Conservation (phyloP, 768 basidiomycete species). For the Asterophora lycoperdoides region DNA sequence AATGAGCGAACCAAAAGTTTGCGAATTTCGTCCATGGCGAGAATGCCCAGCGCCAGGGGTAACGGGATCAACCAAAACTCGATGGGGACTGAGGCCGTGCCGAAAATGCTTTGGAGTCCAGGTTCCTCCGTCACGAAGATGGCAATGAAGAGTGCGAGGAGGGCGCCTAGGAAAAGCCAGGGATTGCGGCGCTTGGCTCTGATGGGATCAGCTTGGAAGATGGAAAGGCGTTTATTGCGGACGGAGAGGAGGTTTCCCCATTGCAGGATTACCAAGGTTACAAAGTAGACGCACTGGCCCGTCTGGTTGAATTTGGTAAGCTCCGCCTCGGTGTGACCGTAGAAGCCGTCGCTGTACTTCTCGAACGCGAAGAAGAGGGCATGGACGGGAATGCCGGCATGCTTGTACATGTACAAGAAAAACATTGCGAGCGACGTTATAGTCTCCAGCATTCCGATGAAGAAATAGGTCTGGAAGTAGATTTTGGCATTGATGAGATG, state of each 20-base stretch:
- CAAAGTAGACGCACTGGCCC: slow-evolving; percentile 34
- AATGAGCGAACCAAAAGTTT: slow-evolving; percentile 35
- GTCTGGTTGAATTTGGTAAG: slow-evolving; percentile 32
- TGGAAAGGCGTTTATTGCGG: slow-evolving; percentile 41
- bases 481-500: slow-evolving; percentile 20
- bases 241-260: slow-evolving; percentile 39
- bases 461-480: slow-evolving; percentile 15
- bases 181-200: slow-evolving; percentile 45
- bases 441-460: slow-evolving; percentile 18
- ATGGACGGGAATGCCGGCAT: slow-evolving; percentile 32
- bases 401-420: slow-evolving; percentile 36
- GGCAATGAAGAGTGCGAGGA: slow-evolving; percentile 31
- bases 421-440: slow-evolving; percentile 21
- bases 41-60: slow-evolving; percentile 36
- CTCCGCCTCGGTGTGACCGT: slow-evolving; percentile 26
- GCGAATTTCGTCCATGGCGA: slow-evolving; percentile 40
- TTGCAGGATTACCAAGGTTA: slow-evolving; percentile 44
- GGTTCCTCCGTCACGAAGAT: slow-evolving; percentile 41
- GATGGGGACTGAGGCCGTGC: slow-evolving; percentile 38
- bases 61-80: slow-evolving; percentile 50
- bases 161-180: slow-evolving; percentile 18
- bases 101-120: slow-evolving; percentile 40
- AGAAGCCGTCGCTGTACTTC: slow-evolving; percentile 33
- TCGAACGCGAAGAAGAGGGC: slow-evolving; percentile 39
- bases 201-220: slow-evolving; percentile 39